Evolutionary conservation across 306 rosid species (phyloP), one percentile per base, ranked within the genome.

Genomic region (Fragaria vesca): DNA sequence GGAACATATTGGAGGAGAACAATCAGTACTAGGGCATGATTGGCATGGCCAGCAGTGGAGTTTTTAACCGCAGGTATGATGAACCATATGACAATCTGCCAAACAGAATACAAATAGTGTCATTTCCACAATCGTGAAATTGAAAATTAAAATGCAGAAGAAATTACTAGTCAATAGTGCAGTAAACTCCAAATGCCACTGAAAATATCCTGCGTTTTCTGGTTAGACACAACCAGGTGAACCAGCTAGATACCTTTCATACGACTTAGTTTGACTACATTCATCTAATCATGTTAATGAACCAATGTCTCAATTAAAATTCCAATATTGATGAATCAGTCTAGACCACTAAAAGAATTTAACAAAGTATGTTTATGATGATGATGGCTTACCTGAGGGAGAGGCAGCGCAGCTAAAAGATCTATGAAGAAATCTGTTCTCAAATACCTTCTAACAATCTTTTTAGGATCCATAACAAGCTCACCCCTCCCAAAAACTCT

Each of bases 401-500:
- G 97, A 81, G 98, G 98, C 69, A 89, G 79, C 13, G 95, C 71
- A 58, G 97, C 97, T 28, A 89, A 74, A 83, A 90, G 87, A 88
- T 94, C 97, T 69, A 94, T 61, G 83, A 87, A 80, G 85, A 92
- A 94, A 65, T 92, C 90, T 1, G 97, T 86, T 83, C 83, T 87
- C 81, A 92, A 68, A 74, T 94, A 92, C 69, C 98, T 68, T 12
- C 55, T 81, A 0, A 90, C 91, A 75, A 94, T 94, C 85, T 80
- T 77, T 48, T 76, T 74, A 0, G 87, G 89, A 87, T 92, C 95
- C 88, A 81, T 89, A 73, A 94, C 97, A 66, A 94, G 94, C 75
- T 94, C 98, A 21, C 98, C 98, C 74, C 86, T 89, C 6, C 98
- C 98, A 73, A 92, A 92, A 66, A 92, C 87, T 88, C 98, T 90